Evolutionary conservation across 495 filamentous ascomycete genomes (phyloP), one percentile per base, ranked within the genome.

Genomic region (Pseudomonodictys pantanalensis): DNA sequence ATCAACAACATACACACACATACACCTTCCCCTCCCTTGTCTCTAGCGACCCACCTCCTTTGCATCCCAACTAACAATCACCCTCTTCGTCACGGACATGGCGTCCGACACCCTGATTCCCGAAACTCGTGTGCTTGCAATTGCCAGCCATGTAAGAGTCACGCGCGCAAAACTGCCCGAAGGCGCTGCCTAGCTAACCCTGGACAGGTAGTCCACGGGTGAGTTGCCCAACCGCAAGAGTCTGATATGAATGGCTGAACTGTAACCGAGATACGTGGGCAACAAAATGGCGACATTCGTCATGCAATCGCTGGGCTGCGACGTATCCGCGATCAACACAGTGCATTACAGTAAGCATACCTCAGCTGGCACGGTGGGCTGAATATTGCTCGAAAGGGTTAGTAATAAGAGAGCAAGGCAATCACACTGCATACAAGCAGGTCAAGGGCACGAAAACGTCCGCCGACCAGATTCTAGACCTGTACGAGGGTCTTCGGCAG

Each of bases 221-320:
- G 56, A 71, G 73, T 60, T 23, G 43, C 51, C 53, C 5, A 18
- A 10, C 23, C n/a, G 18, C 18, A 29, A 57, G 15, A 86, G 88
- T 53, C 52, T 38, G 42, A 12, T 38, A 32, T 20, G 24, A 11
- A 39, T 33, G 45, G 63, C 64, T 61, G 26, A 66, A 28, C 26
- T 32, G 23, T 44, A 33, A 2, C 58, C 32, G 67, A 98, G 93
- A 65, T 89, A 96, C 83, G 93, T 98, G 68, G 93, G 93, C 32
- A 98, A 98, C 69, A 91, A 89, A 66, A 96, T 97, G 78, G 91
- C 91, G 35, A 86, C 87, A 1, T 92, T 95, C 60, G 89, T 89
- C 68, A 86, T 98, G 81, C 92, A 97, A 72, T 83, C 87, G 1
- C 77, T 97, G 57, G 93, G 93, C 38, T 95, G 91, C 69, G 93